Evolutionary conservation across 768 basidiomycete genomes (phyloP).

Genomic region (Boletus vermiculosoides): DNA sequence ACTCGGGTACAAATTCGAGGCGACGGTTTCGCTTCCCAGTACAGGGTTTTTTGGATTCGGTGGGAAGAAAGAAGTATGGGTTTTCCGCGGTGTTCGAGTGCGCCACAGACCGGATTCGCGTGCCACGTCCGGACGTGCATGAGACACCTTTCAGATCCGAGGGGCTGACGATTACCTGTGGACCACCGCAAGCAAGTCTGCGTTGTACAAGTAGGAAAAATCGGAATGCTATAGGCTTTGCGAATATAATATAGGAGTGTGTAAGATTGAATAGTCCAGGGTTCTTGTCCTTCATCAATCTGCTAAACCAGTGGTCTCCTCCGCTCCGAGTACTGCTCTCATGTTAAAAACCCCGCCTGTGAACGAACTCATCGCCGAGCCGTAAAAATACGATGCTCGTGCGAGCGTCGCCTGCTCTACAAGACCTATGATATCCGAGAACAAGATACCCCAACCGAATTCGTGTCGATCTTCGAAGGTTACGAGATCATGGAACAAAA

Average conservation of each 20-base stretch:
- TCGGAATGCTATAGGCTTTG: constrained; percentile 1
- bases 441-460: constrained; percentile 40
- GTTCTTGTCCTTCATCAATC: constrained; percentile 27
- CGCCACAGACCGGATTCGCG: constrained; percentile 33
- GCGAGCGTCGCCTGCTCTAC: constrained; percentile 41
- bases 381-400: constrained; percentile 38
- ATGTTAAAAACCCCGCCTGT: constrained; percentile 40
- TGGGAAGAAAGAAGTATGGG: constrained; percentile 56
- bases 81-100: constrained; percentile 51
- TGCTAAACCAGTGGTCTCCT: constrained; percentile 31
- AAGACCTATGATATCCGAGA: constrained; percentile 41
- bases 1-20: constrained; percentile 62
- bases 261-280: neutral
- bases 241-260: constrained; percentile 2
- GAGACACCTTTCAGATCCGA: neutral
- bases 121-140: constrained; percentile 22
- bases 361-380: constrained; percentile 38
- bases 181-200: neutral
- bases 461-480: constrained; percentile 38
- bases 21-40: constrained; percentile 59
- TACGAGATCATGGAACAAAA: constrained; percentile 40
- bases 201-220: constrained; percentile 14
- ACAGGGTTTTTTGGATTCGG: constrained; percentile 39
- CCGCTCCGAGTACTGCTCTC: constrained; percentile 36
- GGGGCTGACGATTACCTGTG: neutral